phyloP scores from a whole-genome alignment of 768 basidiomycete species.

The Coprinopsis marcescibilis region DNA sequence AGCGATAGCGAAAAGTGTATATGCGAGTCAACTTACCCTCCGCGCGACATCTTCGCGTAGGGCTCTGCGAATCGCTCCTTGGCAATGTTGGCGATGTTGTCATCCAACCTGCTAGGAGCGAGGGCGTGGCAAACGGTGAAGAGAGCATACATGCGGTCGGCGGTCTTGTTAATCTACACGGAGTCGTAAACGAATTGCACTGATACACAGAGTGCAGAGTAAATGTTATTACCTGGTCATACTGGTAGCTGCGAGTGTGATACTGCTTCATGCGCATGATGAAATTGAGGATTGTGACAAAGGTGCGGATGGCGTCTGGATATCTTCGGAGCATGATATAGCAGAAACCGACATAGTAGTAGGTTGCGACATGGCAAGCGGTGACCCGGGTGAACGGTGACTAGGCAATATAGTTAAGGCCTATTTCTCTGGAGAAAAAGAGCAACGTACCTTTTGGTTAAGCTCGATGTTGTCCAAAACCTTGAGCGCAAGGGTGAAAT shows the following conservation, averaged over 20 bases:
- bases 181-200: constrained; percentile 3
- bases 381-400: constrained; percentile 91
- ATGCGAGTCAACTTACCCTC: constrained; percentile 38
- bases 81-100: constrained; percentile 88
- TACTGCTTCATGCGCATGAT: constrained; percentile 95
- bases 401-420: constrained; percentile 27
- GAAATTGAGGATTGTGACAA: constrained; percentile 90
- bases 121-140: constrained; percentile 92
- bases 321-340: constrained; percentile 94
- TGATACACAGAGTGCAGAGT: background rate
- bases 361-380: constrained; percentile 92
- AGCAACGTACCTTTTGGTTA: constrained; percentile 65
- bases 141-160: constrained; percentile 95
- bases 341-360: constrained; percentile 96
- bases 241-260: constrained; percentile 94
- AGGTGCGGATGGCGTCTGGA: constrained; percentile 91
- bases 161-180: constrained; percentile 87
- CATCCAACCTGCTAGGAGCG: constrained; percentile 88
- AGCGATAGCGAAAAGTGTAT: background rate
- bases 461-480: constrained; percentile 93
- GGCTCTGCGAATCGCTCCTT: constrained; percentile 95
- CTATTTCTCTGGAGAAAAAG: background rate
- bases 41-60: constrained; percentile 77
- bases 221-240: constrained; percentile 66
- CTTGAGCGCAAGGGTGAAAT: constrained; percentile 91